Conservation (phyloP, 495 filamentous ascomycete genomes). For the Penicillium nucicola region DNA sequence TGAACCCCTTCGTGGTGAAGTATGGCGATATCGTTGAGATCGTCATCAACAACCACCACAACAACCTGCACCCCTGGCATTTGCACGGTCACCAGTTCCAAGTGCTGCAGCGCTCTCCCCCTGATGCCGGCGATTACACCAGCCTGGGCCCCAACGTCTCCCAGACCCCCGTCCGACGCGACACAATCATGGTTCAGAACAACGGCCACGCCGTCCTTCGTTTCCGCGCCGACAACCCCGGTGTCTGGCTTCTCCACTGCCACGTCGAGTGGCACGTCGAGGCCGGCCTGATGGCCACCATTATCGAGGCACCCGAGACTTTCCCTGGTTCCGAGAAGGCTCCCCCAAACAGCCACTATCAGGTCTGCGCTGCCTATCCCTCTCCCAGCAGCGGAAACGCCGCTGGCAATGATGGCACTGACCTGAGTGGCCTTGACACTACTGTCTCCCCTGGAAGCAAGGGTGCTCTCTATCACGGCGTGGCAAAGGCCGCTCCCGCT, state of each 20-base stretch:
- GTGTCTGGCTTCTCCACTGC: constrained; percentile 79
- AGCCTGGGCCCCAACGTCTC: constrained; percentile 22
- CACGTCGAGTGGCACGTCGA: constrained; percentile 80
- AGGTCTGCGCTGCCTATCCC: constrained; percentile 21
- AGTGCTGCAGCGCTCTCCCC: constrained; percentile 32
- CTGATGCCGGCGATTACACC: constrained; percentile 45
- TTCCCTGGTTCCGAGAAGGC: constrained; percentile 16
- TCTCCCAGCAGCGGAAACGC: constrained; percentile 18
- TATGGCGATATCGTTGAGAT: constrained; percentile 56
- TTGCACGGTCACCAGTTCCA: constrained; percentile 61
- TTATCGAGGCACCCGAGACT: constrained; percentile 56
- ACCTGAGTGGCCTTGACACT: constrained; percentile 17
- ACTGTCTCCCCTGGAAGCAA: constrained; percentile 4
- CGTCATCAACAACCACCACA: constrained; percentile 62
- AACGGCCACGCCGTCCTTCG: constrained; percentile 59
- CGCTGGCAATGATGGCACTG: constrained; percentile 20
- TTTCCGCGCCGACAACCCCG: constrained; percentile 71
- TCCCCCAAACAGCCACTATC: constrained; percentile 22
- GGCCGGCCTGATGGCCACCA: constrained; percentile 65
- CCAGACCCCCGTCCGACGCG: constrained; percentile 37
- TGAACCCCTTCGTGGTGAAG: constrained; percentile 44
- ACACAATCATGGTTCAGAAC: constrained; percentile 56
- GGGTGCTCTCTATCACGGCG: constrained; percentile 16
- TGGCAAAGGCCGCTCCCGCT: background rate
- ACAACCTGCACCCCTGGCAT: constrained; percentile 63